Evolutionary conservation across 2,329 filamentous ascomycete genomes (phyloP), one percentile per base, ranked within the genome.

Genomic region (Trichoderma arundinaceum): DNA sequence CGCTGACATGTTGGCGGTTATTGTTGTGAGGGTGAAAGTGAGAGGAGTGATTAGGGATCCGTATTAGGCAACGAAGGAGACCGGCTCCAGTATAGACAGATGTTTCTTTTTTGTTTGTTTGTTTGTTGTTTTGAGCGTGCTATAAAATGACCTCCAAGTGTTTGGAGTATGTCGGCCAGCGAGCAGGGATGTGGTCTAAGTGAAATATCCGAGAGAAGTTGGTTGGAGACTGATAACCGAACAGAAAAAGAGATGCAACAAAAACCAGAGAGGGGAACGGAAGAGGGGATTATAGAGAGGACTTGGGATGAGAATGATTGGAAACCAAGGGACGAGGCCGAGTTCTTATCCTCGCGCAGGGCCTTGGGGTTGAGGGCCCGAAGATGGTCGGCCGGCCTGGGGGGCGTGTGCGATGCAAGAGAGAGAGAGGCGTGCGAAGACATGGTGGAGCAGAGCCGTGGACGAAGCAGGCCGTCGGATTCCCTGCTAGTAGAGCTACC

Each of bases 1-100:
- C 77, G 76, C 70, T 68, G 77, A 78, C 77, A 78, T 78, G 61
- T 63, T 67, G 51, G 61, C 46, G 39, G 61, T 46, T 65, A 38
- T 28, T 46, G 66, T 66, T 61, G 64, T 61, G 68, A 38, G 35
- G 32, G 33, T 38, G 33, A 60, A 49, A 49, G 38, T 32, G 51
- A 22, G 2, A 7, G 28, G 8, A 35, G 46, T 53, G 51, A 54
- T 43, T 19, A 56, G 35, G n/a, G 44, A 39, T 64, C 43, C 44
- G 61, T 22, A 64, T 22, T 49, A 59, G 51, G 19, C 53, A 61
- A 52, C 15, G 38, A 33, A 49, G 65, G 65, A 71, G 69, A 49
- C 72, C 67, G 44, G 71, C 70, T 73, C 70, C 67, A 66, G 15
- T 52, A 32, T 38, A 33, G 41, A 59, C 13, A 39, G 43, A n/a